phyloP scores from a whole-genome alignment of 805 yeast species.

The Saitoella complicata region DNA sequence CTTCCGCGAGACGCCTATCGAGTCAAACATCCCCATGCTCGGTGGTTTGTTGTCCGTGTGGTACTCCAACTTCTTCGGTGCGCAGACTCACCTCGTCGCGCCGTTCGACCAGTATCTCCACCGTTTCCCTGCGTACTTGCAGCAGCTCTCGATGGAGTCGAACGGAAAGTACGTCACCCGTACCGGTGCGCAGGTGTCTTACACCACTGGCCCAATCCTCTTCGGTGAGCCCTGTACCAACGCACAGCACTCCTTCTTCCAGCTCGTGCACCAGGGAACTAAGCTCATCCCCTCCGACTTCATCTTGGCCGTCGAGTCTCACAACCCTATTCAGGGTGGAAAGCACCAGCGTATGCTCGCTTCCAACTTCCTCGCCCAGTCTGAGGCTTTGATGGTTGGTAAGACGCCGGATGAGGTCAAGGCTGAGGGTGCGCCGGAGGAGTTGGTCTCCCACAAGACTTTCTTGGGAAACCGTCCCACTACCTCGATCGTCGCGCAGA shows the following conservation, averaged over 20 bases:
- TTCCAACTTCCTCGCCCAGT: slow-evolving; percentile 97
- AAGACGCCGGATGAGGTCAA: slow-evolving; percentile 63
- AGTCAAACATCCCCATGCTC: slow-evolving; percentile 76
- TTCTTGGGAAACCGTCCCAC: slow-evolving; percentile 99
- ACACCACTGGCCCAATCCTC: slow-evolving; percentile 88
- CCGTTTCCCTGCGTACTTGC: slow-evolving; percentile 98
- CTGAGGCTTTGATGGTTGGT: slow-evolving; percentile 95
- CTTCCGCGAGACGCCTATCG: slow-evolving; percentile 68
- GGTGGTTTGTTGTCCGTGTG: slow-evolving; percentile 93
- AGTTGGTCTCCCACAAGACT: slow-evolving; percentile 83
- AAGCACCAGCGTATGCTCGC: slow-evolving; percentile 96
- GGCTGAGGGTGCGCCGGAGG: slow-evolving; percentile 69
- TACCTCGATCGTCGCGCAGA: slow-evolving; percentile 87
- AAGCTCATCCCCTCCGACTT: slow-evolving; percentile 94
- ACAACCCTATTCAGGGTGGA: slow-evolving; percentile 89
- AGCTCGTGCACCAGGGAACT: slow-evolving; percentile 97
- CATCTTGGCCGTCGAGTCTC: slow-evolving; percentile 91
- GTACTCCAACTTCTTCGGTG: slow-evolving; percentile 97
- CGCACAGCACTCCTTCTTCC: slow-evolving; percentile 99
- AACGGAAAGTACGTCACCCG: slow-evolving; percentile 96
- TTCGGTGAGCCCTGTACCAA: slow-evolving; percentile 99
- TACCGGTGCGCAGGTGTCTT: slow-evolving; percentile 76
- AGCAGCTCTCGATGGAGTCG: slow-evolving; percentile 97
- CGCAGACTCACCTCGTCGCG: slow-evolving; percentile 95
- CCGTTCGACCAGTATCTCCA: slow-evolving; percentile 98